Base-by-base conservation (phyloP, 306 rosid genomes). In the Pueraria montana region DNA sequence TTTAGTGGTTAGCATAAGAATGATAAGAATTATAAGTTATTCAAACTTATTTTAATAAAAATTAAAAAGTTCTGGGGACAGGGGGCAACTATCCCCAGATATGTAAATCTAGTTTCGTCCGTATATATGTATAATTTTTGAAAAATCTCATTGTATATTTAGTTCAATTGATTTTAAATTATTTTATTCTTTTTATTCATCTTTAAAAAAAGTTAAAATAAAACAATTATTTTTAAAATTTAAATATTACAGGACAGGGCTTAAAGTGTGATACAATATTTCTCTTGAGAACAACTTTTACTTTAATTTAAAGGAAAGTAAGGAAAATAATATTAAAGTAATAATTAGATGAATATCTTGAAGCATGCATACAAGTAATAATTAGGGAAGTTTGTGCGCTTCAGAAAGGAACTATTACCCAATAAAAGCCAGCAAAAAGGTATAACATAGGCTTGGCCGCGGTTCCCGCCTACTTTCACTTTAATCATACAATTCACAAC, bases 301-400 rank as follows among this genome's bases (percentile, higher is more conserved):
- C 53, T 68, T 68, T 68, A 43, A 68, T 68, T 68, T 42, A 68
- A 68, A 42, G 53, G 11, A 42, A 76, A 59, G 42, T 8, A 16
- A 40, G 14, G 53, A 75, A 42, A 62, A 36, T 62, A 3, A 21
- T 61, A 26, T 14, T 10, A 24, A 43, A 73, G 16, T 26, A 50
- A 8, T 59, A 36, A 45, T 7, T 72, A 36, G 56, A 63, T 63
- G n/a, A n/a, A 61, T 48, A 45, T 6, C 13, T 26, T 18, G 1
- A 76, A 56, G 72, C 82, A 77, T 69, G 82, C 82, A 45, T 46
- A 23, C 1, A 68, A 67, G 78, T 69, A 56, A 77, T 83, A 45
- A 76, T 83, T 16, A 75, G 34, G 20, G 6, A 16, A 66, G 32
- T 48, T 76, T 32, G 40, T 68, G 74, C 43, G 76, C 67, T 17